Percentiles rank a stretch among this genome's conserved stretches.
These are phyloP conservation scores for Acanthamoeba lenticulata DNA, from an alignment of 208 protist species.

Conservation along the genomic window DNA sequence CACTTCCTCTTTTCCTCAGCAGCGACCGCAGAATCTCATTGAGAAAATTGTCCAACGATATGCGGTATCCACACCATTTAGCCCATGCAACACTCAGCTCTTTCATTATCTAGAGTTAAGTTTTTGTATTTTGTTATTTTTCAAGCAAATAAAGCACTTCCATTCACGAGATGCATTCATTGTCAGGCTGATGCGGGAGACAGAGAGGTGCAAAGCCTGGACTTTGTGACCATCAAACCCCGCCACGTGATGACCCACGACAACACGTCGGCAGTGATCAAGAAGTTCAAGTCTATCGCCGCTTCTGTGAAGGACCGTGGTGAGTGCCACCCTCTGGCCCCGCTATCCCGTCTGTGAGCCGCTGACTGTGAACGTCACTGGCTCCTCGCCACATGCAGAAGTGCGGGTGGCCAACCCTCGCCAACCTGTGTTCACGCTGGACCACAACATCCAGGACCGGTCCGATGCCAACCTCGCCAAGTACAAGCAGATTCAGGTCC, in stretches of 20 bases:
- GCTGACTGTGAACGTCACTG: not conserved
- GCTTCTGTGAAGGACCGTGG: slow-evolving; percentile 5
- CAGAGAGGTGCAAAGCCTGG: slow-evolving; percentile 26
- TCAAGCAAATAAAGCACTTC: not conserved
- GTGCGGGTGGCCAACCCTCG: slow-evolving; percentile 50
- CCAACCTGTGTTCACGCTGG: slow-evolving; percentile 86
- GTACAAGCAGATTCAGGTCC: slow-evolving; percentile 80
- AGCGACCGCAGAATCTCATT: slow-evolving; percentile 75
- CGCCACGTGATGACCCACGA: slow-evolving; percentile 85
- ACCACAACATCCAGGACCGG: slow-evolving; percentile 88
- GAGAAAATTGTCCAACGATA: slow-evolving; percentile 82
- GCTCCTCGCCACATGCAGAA: not conserved
- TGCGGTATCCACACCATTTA: not conserved
- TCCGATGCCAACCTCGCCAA: slow-evolving; percentile 83
- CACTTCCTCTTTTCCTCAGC: not conserved
- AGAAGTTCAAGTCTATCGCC: slow-evolving; percentile 80
- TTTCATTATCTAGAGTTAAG: not conserved
- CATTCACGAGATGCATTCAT: not conserved
- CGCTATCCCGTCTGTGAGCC: too few species aligned
- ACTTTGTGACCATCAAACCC: slow-evolving; percentile 84
- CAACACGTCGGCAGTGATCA: slow-evolving; percentile 86
- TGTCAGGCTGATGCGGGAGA: not conserved
- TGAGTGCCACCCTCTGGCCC: not conserved
- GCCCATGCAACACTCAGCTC: too few species aligned
- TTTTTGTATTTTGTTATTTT: not conserved